phyloP scores from a whole-genome alignment of 495 filamentous ascomycete genomes.

The Penicillium arizonense region DNA sequence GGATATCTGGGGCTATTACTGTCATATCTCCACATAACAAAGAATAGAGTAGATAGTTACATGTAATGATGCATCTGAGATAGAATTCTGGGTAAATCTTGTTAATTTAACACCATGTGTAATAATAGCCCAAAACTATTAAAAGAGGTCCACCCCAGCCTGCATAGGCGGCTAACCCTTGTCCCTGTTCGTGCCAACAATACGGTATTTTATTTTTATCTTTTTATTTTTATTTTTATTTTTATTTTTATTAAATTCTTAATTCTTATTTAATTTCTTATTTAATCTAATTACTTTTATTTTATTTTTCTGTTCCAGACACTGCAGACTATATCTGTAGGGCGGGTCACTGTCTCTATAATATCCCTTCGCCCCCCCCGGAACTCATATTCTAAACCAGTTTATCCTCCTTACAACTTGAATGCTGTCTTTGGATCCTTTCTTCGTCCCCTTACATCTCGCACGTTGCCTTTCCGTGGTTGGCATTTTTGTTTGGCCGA shows the following conservation, averaged over 20 bases:
- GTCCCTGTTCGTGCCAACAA: slow-evolving; percentile 5
- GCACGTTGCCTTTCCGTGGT: slow-evolving; percentile 23
- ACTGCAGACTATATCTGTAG: slow-evolving; percentile 9
- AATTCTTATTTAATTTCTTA: background rate
- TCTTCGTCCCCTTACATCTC: background rate
- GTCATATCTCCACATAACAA: background rate
- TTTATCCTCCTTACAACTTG: slow-evolving; percentile 10
- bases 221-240: slow-evolving; percentile 18
- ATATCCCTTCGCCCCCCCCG: slow-evolving; percentile 31
- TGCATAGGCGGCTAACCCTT: slow-evolving; percentile 5
- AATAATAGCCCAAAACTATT: slow-evolving; percentile 4
- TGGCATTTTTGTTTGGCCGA: slow-evolving; percentile 19
- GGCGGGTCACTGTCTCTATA: slow-evolving; percentile 21
- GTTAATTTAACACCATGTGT: background rate
- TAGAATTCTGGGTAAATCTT: no score
- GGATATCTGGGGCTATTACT: no score
- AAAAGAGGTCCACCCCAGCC: background rate
- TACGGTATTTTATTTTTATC: slow-evolving; percentile 8
- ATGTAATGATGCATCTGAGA: no score
- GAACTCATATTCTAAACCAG: background rate
- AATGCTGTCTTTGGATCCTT: slow-evolving; percentile 6
- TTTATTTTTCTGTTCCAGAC: slow-evolving; percentile 16
- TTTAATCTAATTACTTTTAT: slow-evolving; percentile 1
- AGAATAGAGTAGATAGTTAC: background rate
- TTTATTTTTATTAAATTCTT: slow-evolving; percentile 10